phyloP scores from a whole-genome alignment of 805 yeast species.

The Zygosaccharomyces kombuchaensis region DNA sequence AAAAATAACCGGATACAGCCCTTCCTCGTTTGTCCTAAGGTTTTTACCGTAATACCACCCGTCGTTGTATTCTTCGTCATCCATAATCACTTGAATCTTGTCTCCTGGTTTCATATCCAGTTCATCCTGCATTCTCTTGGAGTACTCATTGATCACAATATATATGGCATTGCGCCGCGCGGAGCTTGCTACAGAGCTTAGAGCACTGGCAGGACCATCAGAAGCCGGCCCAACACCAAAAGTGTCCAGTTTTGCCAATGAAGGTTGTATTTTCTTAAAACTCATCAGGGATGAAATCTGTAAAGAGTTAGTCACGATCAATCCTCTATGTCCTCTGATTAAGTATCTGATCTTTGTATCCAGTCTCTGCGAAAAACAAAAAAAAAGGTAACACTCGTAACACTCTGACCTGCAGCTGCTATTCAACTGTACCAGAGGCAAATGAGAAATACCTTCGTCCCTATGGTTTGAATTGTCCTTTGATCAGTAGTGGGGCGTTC shows the following conservation, averaged over 20 bases:
- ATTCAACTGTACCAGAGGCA: not conserved
- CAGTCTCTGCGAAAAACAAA: not conserved
- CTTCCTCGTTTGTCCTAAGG: constrained; percentile 65
- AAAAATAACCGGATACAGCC: constrained; percentile 86
- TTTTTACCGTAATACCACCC: constrained; percentile 97
- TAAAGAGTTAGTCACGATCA: not conserved
- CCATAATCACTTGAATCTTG: constrained; percentile 80
- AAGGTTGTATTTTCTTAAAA: constrained; percentile 1
- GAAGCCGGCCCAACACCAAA: constrained; percentile 9
- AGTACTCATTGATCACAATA: constrained; percentile 79
- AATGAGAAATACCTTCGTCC: not conserved
- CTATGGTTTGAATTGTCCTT: not conserved
- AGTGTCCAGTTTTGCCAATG: constrained; percentile 20
- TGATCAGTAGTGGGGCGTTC: constrained; percentile 1
- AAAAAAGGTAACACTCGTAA: not conserved
- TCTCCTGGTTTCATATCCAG: constrained; percentile 77
- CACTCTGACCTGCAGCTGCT: not conserved
- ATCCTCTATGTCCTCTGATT: not conserved
- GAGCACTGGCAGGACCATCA: constrained; percentile 10
- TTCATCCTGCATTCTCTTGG: constrained; percentile 87
- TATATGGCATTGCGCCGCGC: constrained; percentile 28
- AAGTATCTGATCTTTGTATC: not conserved
- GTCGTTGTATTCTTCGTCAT: constrained; percentile 89
- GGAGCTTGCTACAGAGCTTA: constrained; percentile 3
- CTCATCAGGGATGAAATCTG: not conserved